Evolutionary conservation across 108 stramenopile species (phyloP).

Genomic region (Nitzschia palea): DNA sequence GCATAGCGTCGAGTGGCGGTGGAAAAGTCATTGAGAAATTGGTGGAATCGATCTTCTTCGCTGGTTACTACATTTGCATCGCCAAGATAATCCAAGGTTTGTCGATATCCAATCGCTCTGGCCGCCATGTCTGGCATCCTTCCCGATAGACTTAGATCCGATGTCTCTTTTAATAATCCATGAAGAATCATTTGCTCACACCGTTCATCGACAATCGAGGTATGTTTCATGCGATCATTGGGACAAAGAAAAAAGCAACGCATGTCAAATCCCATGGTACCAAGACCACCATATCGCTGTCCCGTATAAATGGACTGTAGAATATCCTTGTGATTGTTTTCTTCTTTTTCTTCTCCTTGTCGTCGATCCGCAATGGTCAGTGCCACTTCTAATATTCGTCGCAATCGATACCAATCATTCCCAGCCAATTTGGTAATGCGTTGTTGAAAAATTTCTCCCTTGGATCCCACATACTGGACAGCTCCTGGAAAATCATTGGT

Average conservation of each 20-base stretch:
- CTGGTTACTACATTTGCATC: slow-evolving; percentile 26
- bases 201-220: slow-evolving; percentile 79
- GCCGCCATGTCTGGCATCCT: slow-evolving; percentile 75
- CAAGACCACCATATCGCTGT: slow-evolving; percentile 60
- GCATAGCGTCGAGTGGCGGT: slow-evolving; percentile 92
- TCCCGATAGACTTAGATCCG: slow-evolving; percentile 57
- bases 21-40: slow-evolving; percentile 77
- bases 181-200: slow-evolving; percentile 89
- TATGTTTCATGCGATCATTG: slow-evolving; percentile 85
- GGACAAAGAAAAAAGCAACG: slow-evolving; percentile 96
- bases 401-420: slow-evolving; percentile 93
- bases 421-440: slow-evolving; percentile 52
- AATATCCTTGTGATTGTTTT: slow-evolving; percentile 10
- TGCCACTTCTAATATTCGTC: slow-evolving; percentile 86
- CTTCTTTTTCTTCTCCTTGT: too few relatives aligned
- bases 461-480: slow-evolving; percentile 51
- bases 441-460: slow-evolving; percentile 48
- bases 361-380: too few relatives aligned
- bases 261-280: slow-evolving; percentile 79
- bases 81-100: slow-evolving; percentile 85
- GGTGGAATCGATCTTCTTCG: slow-evolving; percentile 62
- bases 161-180: slow-evolving; percentile 86
- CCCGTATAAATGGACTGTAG: slow-evolving; percentile 71
- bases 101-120: slow-evolving; percentile 96
- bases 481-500: slow-evolving; percentile 81